phyloP scores from a whole-genome alignment of 192 early-diverging fungal species.

The Coemansia brasiliensis region DNA sequence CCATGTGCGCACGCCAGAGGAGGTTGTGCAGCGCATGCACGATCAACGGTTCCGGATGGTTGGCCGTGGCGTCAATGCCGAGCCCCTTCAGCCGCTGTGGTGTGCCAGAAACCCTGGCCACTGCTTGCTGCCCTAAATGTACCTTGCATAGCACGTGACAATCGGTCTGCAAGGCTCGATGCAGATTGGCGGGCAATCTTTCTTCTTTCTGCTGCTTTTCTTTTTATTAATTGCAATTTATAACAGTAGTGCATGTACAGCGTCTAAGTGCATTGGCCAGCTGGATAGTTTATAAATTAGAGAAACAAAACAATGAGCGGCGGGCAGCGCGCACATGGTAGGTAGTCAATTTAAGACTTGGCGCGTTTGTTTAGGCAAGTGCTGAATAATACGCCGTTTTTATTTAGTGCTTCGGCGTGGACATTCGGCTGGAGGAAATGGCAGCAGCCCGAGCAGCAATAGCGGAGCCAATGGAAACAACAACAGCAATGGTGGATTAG shows the following conservation, averaged over 20 bases:
- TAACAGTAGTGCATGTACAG: no score
- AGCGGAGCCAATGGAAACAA: constrained; percentile 10
- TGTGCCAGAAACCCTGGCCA: constrained; percentile 63
- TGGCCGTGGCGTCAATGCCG: constrained; percentile 63
- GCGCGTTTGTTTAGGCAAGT: not conserved
- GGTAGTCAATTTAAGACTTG: not conserved
- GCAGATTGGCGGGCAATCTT: no score
- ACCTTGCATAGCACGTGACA: not conserved
- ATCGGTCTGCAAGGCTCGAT: no score
- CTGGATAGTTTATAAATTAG: not conserved
- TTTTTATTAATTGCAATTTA: no score
- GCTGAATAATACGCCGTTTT: not conserved
- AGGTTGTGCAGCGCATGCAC: constrained; percentile 66
- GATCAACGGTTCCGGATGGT: constrained; percentile 74
- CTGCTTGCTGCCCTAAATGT: constrained; percentile 35
- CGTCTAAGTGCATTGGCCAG: no score
- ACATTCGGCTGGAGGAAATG: constrained; percentile 11
- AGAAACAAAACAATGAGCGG: constrained; percentile 2
- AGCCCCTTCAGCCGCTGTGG: constrained; percentile 76
- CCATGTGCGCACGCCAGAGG: constrained; percentile 57
- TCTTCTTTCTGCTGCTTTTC: no score
- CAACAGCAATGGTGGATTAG: constrained; percentile 5
- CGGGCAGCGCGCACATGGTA: constrained; percentile 36
- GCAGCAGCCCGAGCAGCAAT: constrained; percentile 16
- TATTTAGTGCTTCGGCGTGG: constrained; percentile 34